phyloP scores from a whole-genome alignment of 2,329 filamentous ascomycete genomes.

The Tolypocladium endophyticum region DNA sequence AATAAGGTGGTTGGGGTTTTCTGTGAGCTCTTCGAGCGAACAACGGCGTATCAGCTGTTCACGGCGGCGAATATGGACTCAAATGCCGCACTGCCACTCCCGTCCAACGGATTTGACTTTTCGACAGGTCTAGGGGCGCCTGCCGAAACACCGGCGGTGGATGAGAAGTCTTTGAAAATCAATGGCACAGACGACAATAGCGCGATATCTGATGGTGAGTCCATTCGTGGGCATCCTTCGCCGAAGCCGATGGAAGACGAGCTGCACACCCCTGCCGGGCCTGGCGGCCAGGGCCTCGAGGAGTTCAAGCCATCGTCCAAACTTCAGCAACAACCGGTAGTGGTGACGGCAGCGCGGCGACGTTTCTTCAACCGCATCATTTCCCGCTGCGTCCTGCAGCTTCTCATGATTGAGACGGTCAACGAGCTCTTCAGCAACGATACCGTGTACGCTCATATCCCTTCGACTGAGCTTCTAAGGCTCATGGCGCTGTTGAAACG shows the following conservation, averaged over 20 bases:
- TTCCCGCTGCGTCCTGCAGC: constrained; percentile 90
- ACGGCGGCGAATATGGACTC: constrained; percentile 59
- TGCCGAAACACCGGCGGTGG: constrained; percentile 26
- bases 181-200: constrained; percentile 38
- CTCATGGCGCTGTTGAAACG: constrained; percentile 94
- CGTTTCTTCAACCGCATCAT: constrained; percentile 99
- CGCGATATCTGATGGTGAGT: constrained; percentile 19
- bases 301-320: constrained; percentile 74
- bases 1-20: constrained; percentile 90
- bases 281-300: constrained; percentile 48
- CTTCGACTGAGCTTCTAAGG: constrained; percentile 76
- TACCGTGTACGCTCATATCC: constrained; percentile 85
- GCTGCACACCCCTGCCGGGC: constrained; percentile 18
- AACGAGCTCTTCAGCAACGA: constrained; percentile 98
- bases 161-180: constrained; percentile 51
- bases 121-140: constrained; percentile 31
- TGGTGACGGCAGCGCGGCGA: constrained; percentile 84
- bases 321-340: constrained; percentile 77
- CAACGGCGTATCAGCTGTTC: constrained; percentile 91
- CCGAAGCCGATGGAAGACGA: constrained; percentile 23
- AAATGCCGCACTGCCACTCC: constrained; percentile 38
- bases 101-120: constrained; percentile 42
- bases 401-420: constrained; percentile 99
- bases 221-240: constrained; percentile 15
- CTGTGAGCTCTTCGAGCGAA: constrained; percentile 88